Conservation (phyloP, 352 stramenopile genomes). For the Plasmopara viticola region DNA sequence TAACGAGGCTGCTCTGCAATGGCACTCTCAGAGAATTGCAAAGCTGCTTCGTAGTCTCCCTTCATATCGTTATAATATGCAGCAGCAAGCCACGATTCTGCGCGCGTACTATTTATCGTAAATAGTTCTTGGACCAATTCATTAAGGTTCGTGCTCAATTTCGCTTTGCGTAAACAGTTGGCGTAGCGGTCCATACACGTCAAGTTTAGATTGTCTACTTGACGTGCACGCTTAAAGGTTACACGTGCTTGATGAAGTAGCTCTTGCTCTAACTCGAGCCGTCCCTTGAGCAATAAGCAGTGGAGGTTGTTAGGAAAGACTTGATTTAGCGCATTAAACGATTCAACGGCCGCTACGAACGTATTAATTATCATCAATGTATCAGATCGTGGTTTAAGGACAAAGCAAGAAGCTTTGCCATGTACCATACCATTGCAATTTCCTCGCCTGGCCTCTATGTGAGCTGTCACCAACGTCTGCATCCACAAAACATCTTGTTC, state of each 20-base stretch:
- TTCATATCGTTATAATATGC: slow-evolving; percentile 74
- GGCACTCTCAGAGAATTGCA: slow-evolving; percentile 69
- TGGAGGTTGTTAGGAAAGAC: slow-evolving; percentile 68
- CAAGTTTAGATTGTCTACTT: slow-evolving; percentile 62
- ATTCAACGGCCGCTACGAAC: slow-evolving; percentile 28
- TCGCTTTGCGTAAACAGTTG: slow-evolving; percentile 45
- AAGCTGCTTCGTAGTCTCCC: slow-evolving; percentile 52
- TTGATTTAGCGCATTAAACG: slow-evolving; percentile 33
- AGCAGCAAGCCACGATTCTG: slow-evolving; percentile 66
- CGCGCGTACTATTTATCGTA: slow-evolving; percentile 41
- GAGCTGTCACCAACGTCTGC: slow-evolving; percentile 43
- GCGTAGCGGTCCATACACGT: slow-evolving; percentile 60
- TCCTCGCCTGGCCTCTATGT: slow-evolving; percentile 40
- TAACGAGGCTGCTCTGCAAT: slow-evolving; percentile 35
- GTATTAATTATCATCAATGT: background rate
- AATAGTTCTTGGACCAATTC: slow-evolving; percentile 70
- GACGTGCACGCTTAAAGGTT: slow-evolving; percentile 46
- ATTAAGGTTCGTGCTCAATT: slow-evolving; percentile 43
- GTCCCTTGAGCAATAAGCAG: slow-evolving; percentile 42
- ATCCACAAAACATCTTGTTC: slow-evolving; percentile 45
- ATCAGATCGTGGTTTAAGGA: slow-evolving; percentile 3
- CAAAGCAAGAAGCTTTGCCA: background rate
- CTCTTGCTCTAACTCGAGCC: slow-evolving; percentile 59
- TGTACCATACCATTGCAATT: slow-evolving; percentile 32
- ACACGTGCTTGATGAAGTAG: slow-evolving; percentile 48